Conservation (phyloP, 75 land plant genomes). For the Pseudotsuga menziesii region DNA sequence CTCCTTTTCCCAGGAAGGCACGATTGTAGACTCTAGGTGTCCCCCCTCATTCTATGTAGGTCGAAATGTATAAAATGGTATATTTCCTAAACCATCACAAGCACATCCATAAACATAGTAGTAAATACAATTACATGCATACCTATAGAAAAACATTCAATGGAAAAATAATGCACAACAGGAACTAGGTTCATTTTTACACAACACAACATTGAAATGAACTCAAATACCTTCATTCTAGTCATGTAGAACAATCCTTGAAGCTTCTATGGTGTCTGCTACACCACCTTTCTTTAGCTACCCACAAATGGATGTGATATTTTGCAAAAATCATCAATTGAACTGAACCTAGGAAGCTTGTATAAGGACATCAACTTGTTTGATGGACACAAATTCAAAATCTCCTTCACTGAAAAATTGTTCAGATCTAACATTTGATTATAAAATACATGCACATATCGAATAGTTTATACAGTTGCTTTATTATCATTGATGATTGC, state of each 20-base stretch:
- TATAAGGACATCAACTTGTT: slow-evolving; percentile 71
- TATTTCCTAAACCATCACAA: slow-evolving; percentile 60
- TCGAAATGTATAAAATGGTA: slow-evolving; percentile 85
- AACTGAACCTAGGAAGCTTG: slow-evolving; percentile 68
- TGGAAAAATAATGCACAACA: neutral
- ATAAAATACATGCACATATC: no score
- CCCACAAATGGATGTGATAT: slow-evolving; percentile 80
- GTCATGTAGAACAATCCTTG: slow-evolving; percentile 87
- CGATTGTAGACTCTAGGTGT: slow-evolving; percentile 53
- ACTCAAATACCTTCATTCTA: slow-evolving; percentile 88
- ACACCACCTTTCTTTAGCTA: slow-evolving; percentile 90
- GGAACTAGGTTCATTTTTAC: neutral
- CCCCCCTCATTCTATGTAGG: slow-evolving; percentile 55
- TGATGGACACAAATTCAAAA: slow-evolving; percentile 72
- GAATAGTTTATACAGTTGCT: no score
- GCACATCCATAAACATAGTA: neutral
- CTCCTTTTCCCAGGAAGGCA: slow-evolving; percentile 69
- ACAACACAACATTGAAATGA: neutral
- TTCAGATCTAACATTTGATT: no score
- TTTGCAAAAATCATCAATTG: slow-evolving; percentile 88
- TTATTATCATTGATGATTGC: no score
- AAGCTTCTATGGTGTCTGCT: slow-evolving; percentile 72
- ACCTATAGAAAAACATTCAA: neutral
- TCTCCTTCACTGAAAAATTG: slow-evolving; percentile 69
- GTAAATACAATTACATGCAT: neutral